Evolutionary conservation across 2,329 filamentous ascomycete species (phyloP).

Genomic region (Biscogniauxia marginata): DNA sequence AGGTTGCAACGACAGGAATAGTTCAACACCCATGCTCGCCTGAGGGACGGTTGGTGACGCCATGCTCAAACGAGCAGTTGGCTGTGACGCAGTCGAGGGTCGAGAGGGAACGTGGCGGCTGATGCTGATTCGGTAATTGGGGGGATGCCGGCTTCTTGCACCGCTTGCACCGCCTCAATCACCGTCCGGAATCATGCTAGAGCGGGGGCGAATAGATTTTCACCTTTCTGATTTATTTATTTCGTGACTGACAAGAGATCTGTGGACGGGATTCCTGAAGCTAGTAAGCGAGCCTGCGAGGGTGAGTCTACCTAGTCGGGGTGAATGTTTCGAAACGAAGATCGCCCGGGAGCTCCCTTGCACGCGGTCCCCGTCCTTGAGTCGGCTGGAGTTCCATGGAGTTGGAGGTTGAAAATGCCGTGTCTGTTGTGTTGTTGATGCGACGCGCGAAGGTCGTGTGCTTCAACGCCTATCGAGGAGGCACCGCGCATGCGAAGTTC

Average conservation of each 20-base stretch:
- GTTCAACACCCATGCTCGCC: background rate
- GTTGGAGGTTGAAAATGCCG: background rate
- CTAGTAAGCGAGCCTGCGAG: background rate
- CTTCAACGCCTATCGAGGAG: background rate
- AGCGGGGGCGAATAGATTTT: background rate
- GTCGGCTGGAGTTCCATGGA: background rate
- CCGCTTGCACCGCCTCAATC: background rate
- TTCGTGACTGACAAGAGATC: no score
- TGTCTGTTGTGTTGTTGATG: background rate
- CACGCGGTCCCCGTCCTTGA: no score
- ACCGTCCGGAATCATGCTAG: background rate
- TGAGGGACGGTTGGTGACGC: background rate
- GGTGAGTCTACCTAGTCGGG: background rate
- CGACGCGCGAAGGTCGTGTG: background rate
- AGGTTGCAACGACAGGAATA: background rate
- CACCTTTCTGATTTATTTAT: background rate
- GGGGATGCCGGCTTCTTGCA: background rate
- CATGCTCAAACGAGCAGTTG: background rate
- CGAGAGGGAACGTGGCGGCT: background rate
- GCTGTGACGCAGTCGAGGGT: no score
- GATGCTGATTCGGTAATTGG: background rate
- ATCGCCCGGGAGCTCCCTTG: slow-evolving; percentile 1
- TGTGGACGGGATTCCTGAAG: background rate
- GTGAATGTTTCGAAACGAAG: slow-evolving; percentile 3
- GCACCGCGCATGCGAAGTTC: background rate